Conservation (phyloP, 148 eudicot species). For the Tetragonia tetragonoides region DNA sequence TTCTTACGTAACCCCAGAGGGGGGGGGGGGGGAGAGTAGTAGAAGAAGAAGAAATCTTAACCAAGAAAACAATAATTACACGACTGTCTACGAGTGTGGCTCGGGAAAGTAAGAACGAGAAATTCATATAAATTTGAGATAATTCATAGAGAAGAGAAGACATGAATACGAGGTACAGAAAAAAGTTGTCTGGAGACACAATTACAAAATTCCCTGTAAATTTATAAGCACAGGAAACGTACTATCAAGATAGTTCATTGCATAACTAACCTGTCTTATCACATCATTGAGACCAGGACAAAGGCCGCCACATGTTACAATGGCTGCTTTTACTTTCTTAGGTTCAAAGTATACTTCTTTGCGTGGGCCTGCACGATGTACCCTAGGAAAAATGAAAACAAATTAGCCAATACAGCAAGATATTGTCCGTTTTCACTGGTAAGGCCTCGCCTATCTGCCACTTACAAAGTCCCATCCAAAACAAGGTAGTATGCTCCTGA, state of each 20-base stretch:
- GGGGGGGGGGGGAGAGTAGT: no score
- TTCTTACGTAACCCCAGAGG: not conserved
- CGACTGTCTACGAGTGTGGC: not conserved
- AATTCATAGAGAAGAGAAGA: not conserved
- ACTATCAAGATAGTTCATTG: not conserved
- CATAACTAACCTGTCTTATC: slow-evolving; percentile 43
- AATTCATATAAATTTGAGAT: not conserved
- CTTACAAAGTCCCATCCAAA: not conserved
- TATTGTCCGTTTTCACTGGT: not conserved
- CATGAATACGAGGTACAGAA: not conserved
- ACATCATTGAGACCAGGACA: slow-evolving; percentile 61
- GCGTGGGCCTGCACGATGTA: slow-evolving; percentile 58
- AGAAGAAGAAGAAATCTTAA: not conserved
- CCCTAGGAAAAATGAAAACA: slow-evolving; percentile 30
- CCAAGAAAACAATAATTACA: not conserved
- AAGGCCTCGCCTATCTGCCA: not conserved
- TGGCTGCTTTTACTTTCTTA: slow-evolving; percentile 48
- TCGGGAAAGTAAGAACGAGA: not conserved
- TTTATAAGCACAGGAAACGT: no score
- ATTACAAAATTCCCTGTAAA: no score
- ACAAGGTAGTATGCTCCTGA: not conserved
- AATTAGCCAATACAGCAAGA: slow-evolving; percentile 15
- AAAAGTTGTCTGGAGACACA: not conserved
- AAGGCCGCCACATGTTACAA: slow-evolving; percentile 55
- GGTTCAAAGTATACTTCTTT: slow-evolving; percentile 50